Percentiles rank a stretch among this genome's conserved stretches.
phyloP scores from a whole-genome alignment of 345 rosid species.

The Populus ilicifolia region DNA sequence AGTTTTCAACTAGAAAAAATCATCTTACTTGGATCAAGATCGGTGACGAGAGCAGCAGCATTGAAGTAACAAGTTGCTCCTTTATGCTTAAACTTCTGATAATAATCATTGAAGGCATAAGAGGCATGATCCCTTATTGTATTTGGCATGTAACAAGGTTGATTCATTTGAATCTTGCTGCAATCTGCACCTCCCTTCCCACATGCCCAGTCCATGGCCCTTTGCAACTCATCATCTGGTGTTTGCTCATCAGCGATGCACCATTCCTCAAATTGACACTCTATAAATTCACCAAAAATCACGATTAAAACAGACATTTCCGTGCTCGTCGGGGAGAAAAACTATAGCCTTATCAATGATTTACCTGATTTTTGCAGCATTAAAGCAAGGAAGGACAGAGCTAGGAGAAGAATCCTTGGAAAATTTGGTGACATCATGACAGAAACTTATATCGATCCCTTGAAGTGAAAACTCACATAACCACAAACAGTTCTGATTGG shows the following conservation, averaged over 20 bases:
- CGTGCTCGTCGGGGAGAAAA: not conserved
- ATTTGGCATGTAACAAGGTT: slow-evolving; percentile 47
- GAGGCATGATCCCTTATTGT: slow-evolving; percentile 50
- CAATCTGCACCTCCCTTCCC: slow-evolving; percentile 61
- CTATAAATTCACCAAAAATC: slow-evolving; percentile 13
- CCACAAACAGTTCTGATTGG: not conserved
- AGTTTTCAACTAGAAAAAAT: not conserved
- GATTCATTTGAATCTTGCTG: slow-evolving; percentile 31
- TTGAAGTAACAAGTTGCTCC: slow-evolving; percentile 64
- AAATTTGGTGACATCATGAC: slow-evolving; percentile 21
- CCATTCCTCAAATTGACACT: slow-evolving; percentile 50
- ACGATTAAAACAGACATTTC: not conserved
- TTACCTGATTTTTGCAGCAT: slow-evolving; percentile 31
- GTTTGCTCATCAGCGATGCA: slow-evolving; percentile 69
- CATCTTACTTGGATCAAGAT: slow-evolving; percentile 55
- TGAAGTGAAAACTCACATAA: not conserved
- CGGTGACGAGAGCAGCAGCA: slow-evolving; percentile 53
- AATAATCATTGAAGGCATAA: slow-evolving; percentile 56
- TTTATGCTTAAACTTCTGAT: slow-evolving; percentile 54
- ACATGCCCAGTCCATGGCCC: slow-evolving; percentile 63
- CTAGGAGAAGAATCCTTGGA: slow-evolving; percentile 6
- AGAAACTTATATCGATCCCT: not conserved
- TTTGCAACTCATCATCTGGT: slow-evolving; percentile 44
- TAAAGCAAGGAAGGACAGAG: slow-evolving; percentile 15
- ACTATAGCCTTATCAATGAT: not conserved